Conservation (phyloP, 2,329 filamentous ascomycete genomes). For the Cytospora mali region DNA sequence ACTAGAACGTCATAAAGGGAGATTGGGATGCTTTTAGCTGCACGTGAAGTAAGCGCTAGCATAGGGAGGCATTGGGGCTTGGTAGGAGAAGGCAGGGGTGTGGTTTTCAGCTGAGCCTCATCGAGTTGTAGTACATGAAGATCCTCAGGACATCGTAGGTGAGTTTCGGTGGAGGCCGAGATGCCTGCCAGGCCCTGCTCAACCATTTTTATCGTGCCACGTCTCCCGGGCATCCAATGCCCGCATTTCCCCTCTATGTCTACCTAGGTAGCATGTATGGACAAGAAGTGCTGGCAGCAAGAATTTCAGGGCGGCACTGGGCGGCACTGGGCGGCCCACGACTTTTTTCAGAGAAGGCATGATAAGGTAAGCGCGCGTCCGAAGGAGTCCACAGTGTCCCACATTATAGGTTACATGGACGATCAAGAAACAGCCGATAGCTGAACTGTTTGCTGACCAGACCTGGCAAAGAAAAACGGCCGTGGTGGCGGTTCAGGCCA, state of each 20-base stretch:
- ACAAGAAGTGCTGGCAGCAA: neutral
- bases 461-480: neutral
- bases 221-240: neutral
- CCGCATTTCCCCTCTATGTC: neutral
- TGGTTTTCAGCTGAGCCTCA: conserved; percentile 28
- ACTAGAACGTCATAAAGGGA: conserved; percentile 16
- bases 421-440: neutral
- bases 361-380: neutral
- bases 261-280: neutral
- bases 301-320: neutral
- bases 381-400: neutral
- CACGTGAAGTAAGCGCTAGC: conserved; percentile 27
- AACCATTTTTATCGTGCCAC: neutral
- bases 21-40: conserved; percentile 6
- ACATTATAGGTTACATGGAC: neutral
- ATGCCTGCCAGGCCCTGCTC: no score
- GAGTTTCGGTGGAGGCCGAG: conserved; percentile 6
- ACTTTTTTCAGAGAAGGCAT: no score
- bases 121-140: conserved; percentile 15
- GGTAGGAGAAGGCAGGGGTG: conserved; percentile 17
- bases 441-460: neutral
- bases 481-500: conserved; percentile 8
- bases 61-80: conserved; percentile 20
- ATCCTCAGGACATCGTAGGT: conserved; percentile 1
- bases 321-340: no score